Percentiles rank a stretch among this genome's conserved stretches.
Evolutionary conservation across 2,329 filamentous ascomycete genomes (phyloP).

Genomic region (Pyricularia grisea): DNA sequence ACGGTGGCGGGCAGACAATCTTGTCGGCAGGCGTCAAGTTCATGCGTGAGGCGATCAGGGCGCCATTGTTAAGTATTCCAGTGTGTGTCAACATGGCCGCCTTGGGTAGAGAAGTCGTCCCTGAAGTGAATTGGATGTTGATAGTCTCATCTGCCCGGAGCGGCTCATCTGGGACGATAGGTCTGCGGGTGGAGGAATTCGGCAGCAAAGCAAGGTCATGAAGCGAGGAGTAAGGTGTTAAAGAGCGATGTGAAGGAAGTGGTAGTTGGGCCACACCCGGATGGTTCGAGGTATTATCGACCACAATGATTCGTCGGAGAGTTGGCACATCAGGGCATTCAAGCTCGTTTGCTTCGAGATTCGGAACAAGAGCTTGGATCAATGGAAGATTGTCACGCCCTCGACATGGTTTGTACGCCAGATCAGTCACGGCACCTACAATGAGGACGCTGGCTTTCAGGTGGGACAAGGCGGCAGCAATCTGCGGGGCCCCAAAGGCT

Average conservation of each 20-base stretch:
- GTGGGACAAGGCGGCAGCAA: constrained; percentile 68
- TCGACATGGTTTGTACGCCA: constrained; percentile 53
- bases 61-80: constrained; percentile 87
- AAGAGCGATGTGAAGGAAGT: constrained; percentile 25
- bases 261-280: constrained; percentile 30
- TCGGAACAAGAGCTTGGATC: constrained; percentile 33
- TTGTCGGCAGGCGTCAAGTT: constrained; percentile 63
- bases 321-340: constrained; percentile 50
- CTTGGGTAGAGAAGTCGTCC: constrained; percentile 87
- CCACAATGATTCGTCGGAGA: constrained; percentile 60
- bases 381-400: constrained; percentile 44
- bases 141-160: constrained; percentile 60
- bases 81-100: constrained; percentile 81
- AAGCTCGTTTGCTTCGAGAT: constrained; percentile 23
- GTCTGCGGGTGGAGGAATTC: constrained; percentile 15
- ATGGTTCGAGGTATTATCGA: constrained; percentile 62
- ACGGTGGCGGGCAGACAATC: constrained; percentile 75
- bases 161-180: constrained; percentile 32
- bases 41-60: constrained; percentile 79
- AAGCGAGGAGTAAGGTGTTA: constrained; percentile 37
- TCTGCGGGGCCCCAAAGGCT: constrained; percentile 71
- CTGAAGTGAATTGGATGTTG: constrained; percentile 95
- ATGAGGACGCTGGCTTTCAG: constrained; percentile 66
- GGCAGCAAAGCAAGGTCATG: constrained; percentile 14
- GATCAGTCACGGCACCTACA: constrained; percentile 78